Evolutionary conservation across 2,329 filamentous ascomycete species (phyloP), one percentile per base, ranked within the genome.

Genomic region (Cladorrhinum sp.): DNA sequence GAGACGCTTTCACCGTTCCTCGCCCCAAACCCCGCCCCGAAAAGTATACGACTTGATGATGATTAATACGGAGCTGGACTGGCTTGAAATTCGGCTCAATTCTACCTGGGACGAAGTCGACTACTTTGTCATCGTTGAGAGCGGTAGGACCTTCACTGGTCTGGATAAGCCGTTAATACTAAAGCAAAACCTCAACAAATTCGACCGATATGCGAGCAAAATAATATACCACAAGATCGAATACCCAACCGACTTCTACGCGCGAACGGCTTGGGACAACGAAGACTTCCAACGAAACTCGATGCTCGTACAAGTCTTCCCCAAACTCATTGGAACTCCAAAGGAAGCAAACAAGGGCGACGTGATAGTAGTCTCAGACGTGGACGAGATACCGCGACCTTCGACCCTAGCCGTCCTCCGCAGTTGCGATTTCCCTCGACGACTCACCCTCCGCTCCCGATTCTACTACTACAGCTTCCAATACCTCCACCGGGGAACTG

Each of bases 51-150:
- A 89, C 68, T 75, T 89, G 1, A 77, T 86, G 66, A 81, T 87
- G 77, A 73, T 88, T 66, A 86, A 85, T 65, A 81, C 78, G 2
- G 86, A 88, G 72, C 76, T 88, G 12, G 85, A 88, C 72, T 86
- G 84, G 79, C 77, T 89, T 48, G 85, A 89, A 70, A 82, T 89
- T 52, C 82, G 85, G 10, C 75, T 89, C 2, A 78, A 84, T 66
- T 82, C 82, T 2, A 78, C 86, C 16, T 81, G 81, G 59, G 71
- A 80, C 41, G 73, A 81, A 48, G 84, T 88, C 61, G 85, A 89
- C 73, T 87, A 86, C 72, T 89, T 87, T 66, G 76, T 89, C 67
- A 78, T 89, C 32, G 78, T 88, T 55, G 86, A 89, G 73, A 79
- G 81, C 0, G 70, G 74, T 18, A 78, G 75, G 54, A 87, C 85